Base-by-base conservation (phyloP, 805 yeast genomes). In the Ogataea degrootiae region DNA sequence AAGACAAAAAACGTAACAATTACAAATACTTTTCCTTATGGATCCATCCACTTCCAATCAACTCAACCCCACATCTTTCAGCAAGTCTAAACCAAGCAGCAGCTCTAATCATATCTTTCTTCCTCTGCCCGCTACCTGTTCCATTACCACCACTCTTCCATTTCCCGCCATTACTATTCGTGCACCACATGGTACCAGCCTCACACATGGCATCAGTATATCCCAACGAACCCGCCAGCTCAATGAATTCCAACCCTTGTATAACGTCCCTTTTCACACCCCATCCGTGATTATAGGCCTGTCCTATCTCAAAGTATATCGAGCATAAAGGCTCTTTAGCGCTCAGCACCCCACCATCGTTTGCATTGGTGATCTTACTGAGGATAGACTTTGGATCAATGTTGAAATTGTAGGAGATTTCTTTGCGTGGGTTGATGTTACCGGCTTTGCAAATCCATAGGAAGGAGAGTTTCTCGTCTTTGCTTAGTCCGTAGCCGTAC, bases 1-100 rank as follows among this genome's bases (percentile, higher is more conserved):
- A 36, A 36, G 6, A 36, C 39, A 36, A 36, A 35, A 35, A 36
- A 36, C 15, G 23, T 12, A 34, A 41, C n/a, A 15, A 16, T 34
- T 34, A 41, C 31, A 41, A 12, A 15, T 85, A 85, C 68, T 84
- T 85, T 41, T 79, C 80, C 62, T 83, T 85, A 67, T 83, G 80
- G 34, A 85, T 83, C 92, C 92, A 85, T 50, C 82, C 77, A 48
- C 83, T 80, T 0, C 90, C 91, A 23, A 82, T 75, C 46, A 82
- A 66, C 53, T 73, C 75, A 21, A 75, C 76, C 4, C 90, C 90
- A 53, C 75, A 73, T 29, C 73, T 66, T 45, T 82, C 89, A 15
- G 87, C 85, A 33, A 79, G 65, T 38, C 91, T 71, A 48, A 79
- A 76, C 83, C 90, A 83, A 12, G 82, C 79, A 2, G 91, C 86